Conservation (phyloP, 2,329 filamentous ascomycete species). For the Ceratocystis colombiana region DNA sequence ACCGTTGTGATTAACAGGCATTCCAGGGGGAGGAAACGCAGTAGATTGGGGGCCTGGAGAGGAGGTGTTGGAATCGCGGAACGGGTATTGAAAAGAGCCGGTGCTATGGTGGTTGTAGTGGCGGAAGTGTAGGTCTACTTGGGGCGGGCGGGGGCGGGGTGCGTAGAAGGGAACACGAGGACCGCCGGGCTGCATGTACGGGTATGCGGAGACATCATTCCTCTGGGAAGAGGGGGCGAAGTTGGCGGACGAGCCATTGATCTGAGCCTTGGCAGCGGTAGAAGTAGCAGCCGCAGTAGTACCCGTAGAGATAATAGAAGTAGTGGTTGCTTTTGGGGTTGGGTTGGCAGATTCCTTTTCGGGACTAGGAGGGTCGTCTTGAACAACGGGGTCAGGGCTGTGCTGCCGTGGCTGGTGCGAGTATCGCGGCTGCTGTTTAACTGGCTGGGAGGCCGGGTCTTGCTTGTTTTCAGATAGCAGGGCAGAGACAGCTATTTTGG, state of each 20-base stretch:
- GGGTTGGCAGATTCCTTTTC: constrained; percentile 1
- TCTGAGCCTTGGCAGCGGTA: neutral
- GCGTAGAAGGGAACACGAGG: constrained; percentile 16
- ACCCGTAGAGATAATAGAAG: neutral
- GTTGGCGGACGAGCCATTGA: constrained; percentile 16
- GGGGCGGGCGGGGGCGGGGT: constrained; percentile 20
- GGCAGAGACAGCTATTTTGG: neutral
- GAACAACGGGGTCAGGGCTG: neutral
- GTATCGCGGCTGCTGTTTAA: neutral
- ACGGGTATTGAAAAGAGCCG: constrained; percentile 47
- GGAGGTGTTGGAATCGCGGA: constrained; percentile 46
- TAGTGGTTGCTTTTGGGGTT: neutral
- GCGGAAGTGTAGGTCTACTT: constrained; percentile 27
- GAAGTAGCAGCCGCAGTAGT: neutral
- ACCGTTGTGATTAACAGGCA: constrained; percentile 29
- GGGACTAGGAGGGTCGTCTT: neutral
- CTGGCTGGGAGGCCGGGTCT: neutral
- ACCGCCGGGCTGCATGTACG: constrained; percentile 13
- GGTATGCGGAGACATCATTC: neutral
- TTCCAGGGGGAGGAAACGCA: constrained; percentile 40
- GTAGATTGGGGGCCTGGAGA: constrained; percentile 45
- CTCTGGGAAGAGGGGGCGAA: constrained; percentile 15
- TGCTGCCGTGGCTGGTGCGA: neutral
- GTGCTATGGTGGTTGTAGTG: constrained; percentile 39
- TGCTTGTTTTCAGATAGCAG: neutral